Conservation (phyloP, 2,329 filamentous ascomycete species). For the Aureobasidium mangrovei region DNA sequence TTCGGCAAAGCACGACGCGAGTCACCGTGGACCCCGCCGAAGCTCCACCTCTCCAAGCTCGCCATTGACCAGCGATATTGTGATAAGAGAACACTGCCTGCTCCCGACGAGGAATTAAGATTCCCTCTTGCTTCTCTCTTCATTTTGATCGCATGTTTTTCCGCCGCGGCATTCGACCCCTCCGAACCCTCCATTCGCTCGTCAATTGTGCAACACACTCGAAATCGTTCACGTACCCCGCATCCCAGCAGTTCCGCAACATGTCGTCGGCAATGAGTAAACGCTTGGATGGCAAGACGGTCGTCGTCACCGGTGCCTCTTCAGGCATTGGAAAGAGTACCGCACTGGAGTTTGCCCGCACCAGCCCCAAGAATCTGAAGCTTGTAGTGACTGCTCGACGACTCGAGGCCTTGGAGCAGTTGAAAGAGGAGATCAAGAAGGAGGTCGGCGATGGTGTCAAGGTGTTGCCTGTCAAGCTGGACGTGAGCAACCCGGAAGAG, state of each 20-base stretch:
- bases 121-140: not conserved
- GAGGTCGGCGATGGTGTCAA: slow-evolving; percentile 74
- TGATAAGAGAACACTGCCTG: slow-evolving; percentile 1
- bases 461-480: slow-evolving; percentile 73
- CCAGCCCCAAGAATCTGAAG: slow-evolving; percentile 67
- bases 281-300: slow-evolving; percentile 86
- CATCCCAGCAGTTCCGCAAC: slow-evolving; percentile 27
- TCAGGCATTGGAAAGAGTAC: slow-evolving; percentile 79
- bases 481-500: slow-evolving; percentile 73
- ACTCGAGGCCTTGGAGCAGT: slow-evolving; percentile 64
- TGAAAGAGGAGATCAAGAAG: slow-evolving; percentile 66
- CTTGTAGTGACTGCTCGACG: slow-evolving; percentile 85
- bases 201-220: not conserved
- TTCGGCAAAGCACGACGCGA: slow-evolving; percentile 8
- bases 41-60: slow-evolving; percentile 3
- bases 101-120: not conserved
- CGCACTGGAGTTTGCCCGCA: slow-evolving; percentile 88
- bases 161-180: not conserved
- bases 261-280: slow-evolving; percentile 65
- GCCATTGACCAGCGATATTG: not conserved
- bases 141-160: slow-evolving; percentile 2
- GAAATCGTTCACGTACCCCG: not conserved
- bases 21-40: not conserved
- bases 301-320: slow-evolving; percentile 84
- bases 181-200: not conserved